Percentiles rank a stretch among this genome's conserved stretches.
phyloP scores from a whole-genome alignment of 257 asterid species.

The Solanum boliviense region DNA sequence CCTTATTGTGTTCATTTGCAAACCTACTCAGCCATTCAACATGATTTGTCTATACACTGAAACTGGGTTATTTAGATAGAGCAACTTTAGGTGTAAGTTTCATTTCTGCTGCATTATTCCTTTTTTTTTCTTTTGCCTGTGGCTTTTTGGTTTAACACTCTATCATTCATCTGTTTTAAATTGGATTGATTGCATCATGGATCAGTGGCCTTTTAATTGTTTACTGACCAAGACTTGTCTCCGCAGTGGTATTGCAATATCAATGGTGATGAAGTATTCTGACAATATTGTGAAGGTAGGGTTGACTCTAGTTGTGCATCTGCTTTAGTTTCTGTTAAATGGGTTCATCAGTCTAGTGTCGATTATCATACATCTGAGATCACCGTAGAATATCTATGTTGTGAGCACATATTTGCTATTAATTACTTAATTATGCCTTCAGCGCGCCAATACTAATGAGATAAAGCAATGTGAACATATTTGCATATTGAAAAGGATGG shows the following conservation, averaged over 20 bases:
- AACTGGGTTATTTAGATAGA: not conserved
- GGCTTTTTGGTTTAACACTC: not conserved
- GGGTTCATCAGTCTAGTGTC: not conserved
- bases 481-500: not conserved
- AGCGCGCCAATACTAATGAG: not conserved
- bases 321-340: not conserved
- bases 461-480: slow-evolving; percentile 4
- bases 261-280: slow-evolving; percentile 98
- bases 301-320: not conserved
- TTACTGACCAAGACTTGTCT: not conserved
- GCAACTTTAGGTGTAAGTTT: not conserved
- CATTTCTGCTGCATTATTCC: not conserved
- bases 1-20: not conserved
- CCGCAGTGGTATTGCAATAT: slow-evolving; percentile 37
- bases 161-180: not conserved
- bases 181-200: not conserved
- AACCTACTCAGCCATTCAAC: not conserved
- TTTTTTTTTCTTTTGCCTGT: not conserved
- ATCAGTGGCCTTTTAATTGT: not conserved
- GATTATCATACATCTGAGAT: not conserved
- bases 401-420: not conserved
- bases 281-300: slow-evolving; percentile 97
- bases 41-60: not conserved
- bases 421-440: not conserved
- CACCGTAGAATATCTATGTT: not conserved